phyloP scores from a whole-genome alignment of 257 asterid genomes.

The Marsdenia floribunda region DNA sequence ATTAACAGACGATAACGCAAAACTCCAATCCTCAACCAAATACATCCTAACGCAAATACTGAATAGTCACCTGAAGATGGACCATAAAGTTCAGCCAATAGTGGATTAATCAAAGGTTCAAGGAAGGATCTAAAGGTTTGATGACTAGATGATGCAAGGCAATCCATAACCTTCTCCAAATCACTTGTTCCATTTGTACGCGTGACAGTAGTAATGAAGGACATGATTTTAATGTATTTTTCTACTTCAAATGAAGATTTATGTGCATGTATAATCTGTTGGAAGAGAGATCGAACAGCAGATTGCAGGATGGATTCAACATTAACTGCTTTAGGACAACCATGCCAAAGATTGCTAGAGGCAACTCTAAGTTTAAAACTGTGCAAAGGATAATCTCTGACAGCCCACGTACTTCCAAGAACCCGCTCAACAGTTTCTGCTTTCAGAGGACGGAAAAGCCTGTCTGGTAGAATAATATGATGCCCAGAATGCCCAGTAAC shows the following conservation, averaged over 20 bases:
- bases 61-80: constrained; percentile 36
- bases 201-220: constrained; percentile 29
- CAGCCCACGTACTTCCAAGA: constrained; percentile 38
- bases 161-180: constrained; percentile 38
- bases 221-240: constrained; percentile 43
- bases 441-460: constrained; percentile 63
- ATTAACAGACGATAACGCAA: constrained; percentile 75
- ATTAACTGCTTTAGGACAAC: constrained; percentile 34
- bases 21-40: constrained; percentile 60
- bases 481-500: constrained; percentile 25
- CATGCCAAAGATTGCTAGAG: constrained; percentile 66
- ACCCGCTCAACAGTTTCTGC: constrained; percentile 43
- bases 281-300: constrained; percentile 68
- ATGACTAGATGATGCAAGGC: constrained; percentile 64
- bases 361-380: constrained; percentile 64
- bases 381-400: constrained; percentile 57
- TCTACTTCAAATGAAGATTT: constrained; percentile 56
- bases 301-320: constrained; percentile 45
- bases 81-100: constrained; percentile 53
- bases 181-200: constrained; percentile 25
- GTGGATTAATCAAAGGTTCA: constrained; percentile 47
- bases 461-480: constrained; percentile 45
- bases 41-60: constrained; percentile 42
- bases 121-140: constrained; percentile 45
- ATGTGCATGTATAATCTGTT: constrained; percentile 75